These are phyloP conservation scores for Fusarium foetens DNA, from an alignment of 2,329 filamentous ascomycete species.

Conservation along the genomic window DNA sequence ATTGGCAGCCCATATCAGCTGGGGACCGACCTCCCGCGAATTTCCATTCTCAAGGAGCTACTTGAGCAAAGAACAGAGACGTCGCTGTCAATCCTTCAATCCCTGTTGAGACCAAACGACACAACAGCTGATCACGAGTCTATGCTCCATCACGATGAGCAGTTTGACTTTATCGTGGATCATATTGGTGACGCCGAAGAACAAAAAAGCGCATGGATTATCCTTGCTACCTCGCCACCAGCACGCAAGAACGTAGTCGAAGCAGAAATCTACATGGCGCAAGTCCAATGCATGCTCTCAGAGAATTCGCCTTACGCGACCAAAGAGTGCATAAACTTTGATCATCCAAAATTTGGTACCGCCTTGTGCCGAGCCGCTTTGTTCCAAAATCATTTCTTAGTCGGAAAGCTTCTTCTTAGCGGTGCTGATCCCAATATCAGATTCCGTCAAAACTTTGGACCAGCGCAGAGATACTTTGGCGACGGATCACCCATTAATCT, in stretches of 20 bases:
- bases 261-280: neutral
- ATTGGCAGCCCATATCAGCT: neutral
- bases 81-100: neutral
- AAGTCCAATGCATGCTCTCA: neutral
- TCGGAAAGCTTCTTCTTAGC: neutral
- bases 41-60: neutral
- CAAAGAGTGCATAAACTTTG: neutral
- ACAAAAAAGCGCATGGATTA: neutral
- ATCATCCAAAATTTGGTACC: neutral
- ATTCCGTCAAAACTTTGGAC: neutral
- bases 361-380: neutral
- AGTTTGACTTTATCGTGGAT: neutral
- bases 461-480: neutral
- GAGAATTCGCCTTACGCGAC: neutral
- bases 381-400: neutral
- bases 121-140: rapidly evolving
- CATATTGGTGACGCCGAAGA: neutral
- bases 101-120: rapidly evolving
- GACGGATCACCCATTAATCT: neutral
- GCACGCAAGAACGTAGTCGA: neutral
- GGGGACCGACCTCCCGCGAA: rapidly evolving
- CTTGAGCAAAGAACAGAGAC: neutral
- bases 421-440: neutral
- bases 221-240: neutral
- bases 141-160: neutral